Conservation (phyloP, 2,329 filamentous ascomycete species). For the Trichocomaceae sp. region DNA sequence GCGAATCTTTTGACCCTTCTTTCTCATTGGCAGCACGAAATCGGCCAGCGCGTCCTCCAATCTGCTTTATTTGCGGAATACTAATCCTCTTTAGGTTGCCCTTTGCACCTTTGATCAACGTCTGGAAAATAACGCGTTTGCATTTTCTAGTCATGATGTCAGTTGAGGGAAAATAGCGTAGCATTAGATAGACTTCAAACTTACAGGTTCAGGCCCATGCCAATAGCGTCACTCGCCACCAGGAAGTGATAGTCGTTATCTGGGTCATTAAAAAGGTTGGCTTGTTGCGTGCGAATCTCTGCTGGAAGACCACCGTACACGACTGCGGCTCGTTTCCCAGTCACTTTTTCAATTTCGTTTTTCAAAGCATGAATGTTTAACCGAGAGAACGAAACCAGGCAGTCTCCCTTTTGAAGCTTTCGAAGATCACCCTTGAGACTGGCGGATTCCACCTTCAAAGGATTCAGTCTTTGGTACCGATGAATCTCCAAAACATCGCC, state of each 20-base stretch:
- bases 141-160: slow-evolving; percentile 50
- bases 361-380: slow-evolving; percentile 76
- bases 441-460: slow-evolving; percentile 58
- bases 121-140: slow-evolving; percentile 82
- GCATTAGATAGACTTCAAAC: slow-evolving; percentile 19
- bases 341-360: slow-evolving; percentile 65
- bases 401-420: slow-evolving; percentile 79
- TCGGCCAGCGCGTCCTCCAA: slow-evolving; percentile 83
- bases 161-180: slow-evolving; percentile 10
- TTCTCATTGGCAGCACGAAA: slow-evolving; percentile 66
- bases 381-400: slow-evolving; percentile 79
- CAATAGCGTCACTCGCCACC: slow-evolving; percentile 90
- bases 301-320: slow-evolving; percentile 89
- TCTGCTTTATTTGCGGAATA: slow-evolving; percentile 83
- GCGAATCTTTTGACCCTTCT: slow-evolving; percentile 15
- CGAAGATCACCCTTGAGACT: slow-evolving; percentile 60
- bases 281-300: slow-evolving; percentile 87
- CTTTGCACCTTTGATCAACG: slow-evolving; percentile 66
- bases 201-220: slow-evolving; percentile 92
- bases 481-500: slow-evolving; percentile 81
- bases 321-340: slow-evolving; percentile 76
- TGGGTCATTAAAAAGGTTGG: slow-evolving; percentile 87
- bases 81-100: slow-evolving; percentile 51
- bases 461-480: slow-evolving; percentile 75
- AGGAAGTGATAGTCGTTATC: slow-evolving; percentile 93